Percentiles rank a stretch among this genome's conserved stretches.
phyloP scores from a whole-genome alignment of 164 flowering plant genomes.

The Chloranthus sessilifolius region DNA sequence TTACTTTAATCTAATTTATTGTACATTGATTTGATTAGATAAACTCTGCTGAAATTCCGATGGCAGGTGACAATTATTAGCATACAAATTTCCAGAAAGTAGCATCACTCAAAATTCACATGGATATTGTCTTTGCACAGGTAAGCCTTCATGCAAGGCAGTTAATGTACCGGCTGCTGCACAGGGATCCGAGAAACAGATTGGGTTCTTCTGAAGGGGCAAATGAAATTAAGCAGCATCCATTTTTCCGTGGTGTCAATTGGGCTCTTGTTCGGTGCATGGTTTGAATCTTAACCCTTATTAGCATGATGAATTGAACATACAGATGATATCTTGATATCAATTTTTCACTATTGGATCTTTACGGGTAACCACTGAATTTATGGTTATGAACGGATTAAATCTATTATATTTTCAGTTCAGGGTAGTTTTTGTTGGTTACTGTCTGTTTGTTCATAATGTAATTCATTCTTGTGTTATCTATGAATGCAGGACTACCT shows the following conservation, averaged over 20 bases:
- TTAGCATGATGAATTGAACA: neutral
- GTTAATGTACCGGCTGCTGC: constrained; percentile 68
- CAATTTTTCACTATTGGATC: no score
- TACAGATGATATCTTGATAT: no score
- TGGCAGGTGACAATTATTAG: neutral
- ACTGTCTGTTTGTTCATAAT: no score
- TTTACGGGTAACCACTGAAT: no score
- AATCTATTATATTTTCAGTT: no score
- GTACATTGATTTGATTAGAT: neutral
- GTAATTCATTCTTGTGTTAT: no score
- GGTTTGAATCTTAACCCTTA: constrained; percentile 41
- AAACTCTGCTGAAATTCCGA: neutral
- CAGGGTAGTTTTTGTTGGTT: no score
- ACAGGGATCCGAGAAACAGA: constrained; percentile 74
- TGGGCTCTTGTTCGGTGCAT: constrained; percentile 93
- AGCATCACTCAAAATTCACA: neutral
- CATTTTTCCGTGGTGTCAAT: constrained; percentile 84
- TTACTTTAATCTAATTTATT: no score
- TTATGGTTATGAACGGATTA: neutral
- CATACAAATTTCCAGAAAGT: neutral
- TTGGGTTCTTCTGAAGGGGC: constrained; percentile 88
- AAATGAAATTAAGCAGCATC: constrained; percentile 82
- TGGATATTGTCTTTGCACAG: constrained; percentile 29
- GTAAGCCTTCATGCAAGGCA: constrained; percentile 73
- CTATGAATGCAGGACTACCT: no score